Conservation (phyloP, 169 alveolate genomes). For the Plasmodium relictum region DNA sequence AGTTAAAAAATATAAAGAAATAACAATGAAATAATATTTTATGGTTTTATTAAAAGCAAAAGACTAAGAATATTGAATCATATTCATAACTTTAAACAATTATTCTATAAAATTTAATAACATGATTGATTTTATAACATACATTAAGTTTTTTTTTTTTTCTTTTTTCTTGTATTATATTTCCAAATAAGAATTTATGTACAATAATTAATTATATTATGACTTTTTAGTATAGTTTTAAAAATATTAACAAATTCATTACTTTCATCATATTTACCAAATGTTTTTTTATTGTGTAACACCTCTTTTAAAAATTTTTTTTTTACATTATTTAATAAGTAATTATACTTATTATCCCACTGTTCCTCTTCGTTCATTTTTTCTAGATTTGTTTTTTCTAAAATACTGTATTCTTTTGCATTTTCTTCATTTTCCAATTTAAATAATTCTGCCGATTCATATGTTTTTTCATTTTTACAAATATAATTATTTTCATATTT, state of each 20-base stretch:
- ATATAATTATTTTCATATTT: background rate
- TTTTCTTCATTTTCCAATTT: slow-evolving; percentile 52
- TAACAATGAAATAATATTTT: no score
- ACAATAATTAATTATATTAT: slow-evolving; percentile 41
- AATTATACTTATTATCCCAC: slow-evolving; percentile 36
- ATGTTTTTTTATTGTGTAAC: background rate
- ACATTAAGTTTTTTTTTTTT: background rate
- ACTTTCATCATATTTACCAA: slow-evolving; percentile 18
- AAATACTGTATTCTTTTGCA: slow-evolving; percentile 35
- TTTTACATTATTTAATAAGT: slow-evolving; percentile 21
- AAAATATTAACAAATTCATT: slow-evolving; percentile 54
- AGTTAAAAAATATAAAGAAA: no score
- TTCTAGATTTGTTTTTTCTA: slow-evolving; percentile 50
- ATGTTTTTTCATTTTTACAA: background rate
- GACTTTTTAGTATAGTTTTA: slow-evolving; percentile 14
- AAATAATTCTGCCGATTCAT: slow-evolving; percentile 16
- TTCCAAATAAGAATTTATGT: background rate
- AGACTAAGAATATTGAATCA: no score
- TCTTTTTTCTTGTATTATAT: background rate
- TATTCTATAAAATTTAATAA: no score
- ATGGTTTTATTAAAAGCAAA: no score
- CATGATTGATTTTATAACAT: no score
- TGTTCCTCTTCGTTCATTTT: slow-evolving; percentile 30
- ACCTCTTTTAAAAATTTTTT: slow-evolving; percentile 6
- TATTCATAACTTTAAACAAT: no score